Evolutionary conservation across 2,329 filamentous ascomycete genomes (phyloP).

Genomic region (Neobulgaria alba): DNA sequence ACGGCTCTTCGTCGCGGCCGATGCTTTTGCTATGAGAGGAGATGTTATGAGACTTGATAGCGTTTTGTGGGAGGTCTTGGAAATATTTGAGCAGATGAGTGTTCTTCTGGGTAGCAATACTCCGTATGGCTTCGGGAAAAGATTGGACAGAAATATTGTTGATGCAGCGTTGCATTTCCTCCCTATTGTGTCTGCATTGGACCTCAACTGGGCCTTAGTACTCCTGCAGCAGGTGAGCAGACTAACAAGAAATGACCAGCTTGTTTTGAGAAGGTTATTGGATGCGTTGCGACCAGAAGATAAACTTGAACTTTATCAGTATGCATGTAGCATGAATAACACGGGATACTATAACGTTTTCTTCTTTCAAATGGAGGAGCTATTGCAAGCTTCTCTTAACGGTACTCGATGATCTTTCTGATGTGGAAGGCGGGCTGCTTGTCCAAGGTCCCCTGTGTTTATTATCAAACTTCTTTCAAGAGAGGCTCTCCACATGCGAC

Average conservation of each 20-base stretch:
- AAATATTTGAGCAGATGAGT: neutral
- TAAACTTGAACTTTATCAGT: neutral
- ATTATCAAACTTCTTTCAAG: neutral
- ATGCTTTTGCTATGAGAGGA: neutral
- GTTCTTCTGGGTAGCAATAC: neutral
- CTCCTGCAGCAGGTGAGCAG: neutral
- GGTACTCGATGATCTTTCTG: neutral
- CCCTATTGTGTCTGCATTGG: neutral
- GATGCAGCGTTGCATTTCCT: neutral
- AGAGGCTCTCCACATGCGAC: too few relatives aligned
- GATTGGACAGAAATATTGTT: neutral
- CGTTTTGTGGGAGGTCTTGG: neutral
- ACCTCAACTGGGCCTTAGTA: neutral
- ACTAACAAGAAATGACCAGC: neutral
- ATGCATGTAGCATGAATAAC: neutral
- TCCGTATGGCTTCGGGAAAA: neutral
- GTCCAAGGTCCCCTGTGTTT: neutral
- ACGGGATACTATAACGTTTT: too few relatives aligned
- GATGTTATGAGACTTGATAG: neutral
- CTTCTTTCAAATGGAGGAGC: neutral
- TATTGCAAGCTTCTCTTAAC: neutral
- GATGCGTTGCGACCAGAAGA: neutral
- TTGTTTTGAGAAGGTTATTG: neutral
- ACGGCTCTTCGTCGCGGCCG: neutral
- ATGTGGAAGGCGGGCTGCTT: neutral